A percentile compares a stretch with the other conserved stretches of the same genome.
These are phyloP conservation scores for Plasmodium ovale DNA, from an alignment of 169 alveolate species.

Conservation along the genomic window DNA sequence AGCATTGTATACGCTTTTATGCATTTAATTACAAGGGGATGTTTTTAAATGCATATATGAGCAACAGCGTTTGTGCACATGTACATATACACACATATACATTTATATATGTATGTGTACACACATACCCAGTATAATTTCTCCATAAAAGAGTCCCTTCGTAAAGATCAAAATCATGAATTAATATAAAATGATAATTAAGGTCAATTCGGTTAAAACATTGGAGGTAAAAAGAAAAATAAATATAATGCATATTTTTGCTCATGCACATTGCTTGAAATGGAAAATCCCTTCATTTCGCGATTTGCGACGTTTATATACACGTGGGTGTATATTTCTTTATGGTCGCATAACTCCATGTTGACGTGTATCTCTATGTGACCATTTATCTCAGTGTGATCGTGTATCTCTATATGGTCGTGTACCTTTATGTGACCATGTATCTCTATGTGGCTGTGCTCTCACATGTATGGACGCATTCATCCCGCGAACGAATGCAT, in stretches of 20 bases:
- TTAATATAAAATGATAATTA: constrained; percentile 73
- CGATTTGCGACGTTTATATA: not conserved
- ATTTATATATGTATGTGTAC: not conserved
- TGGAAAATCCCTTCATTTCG: not conserved
- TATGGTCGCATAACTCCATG: too few relatives aligned
- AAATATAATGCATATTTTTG: not conserved
- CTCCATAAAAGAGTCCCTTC: not conserved
- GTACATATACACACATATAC: not conserved
- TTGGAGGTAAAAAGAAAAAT: constrained; percentile 62
- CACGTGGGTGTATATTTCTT: too few relatives aligned
- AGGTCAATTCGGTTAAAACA: constrained; percentile 64
- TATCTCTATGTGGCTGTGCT: too few relatives aligned
- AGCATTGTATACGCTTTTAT: not conserved
- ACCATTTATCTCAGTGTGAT: too few relatives aligned
- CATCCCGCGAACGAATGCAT: too few relatives aligned
- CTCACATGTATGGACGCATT: too few relatives aligned
- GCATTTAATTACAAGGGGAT: not conserved
- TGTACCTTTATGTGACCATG: too few relatives aligned
- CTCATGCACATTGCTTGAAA: not conserved
- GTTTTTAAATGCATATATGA: constrained; percentile 6
- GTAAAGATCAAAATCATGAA: constrained; percentile 48
- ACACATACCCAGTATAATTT: not conserved
- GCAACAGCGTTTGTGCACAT: not conserved
- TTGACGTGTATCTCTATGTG: too few relatives aligned
- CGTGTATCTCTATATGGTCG: too few relatives aligned